Base-by-base conservation (phyloP, 106 monocot genomes). In the Amphibolis antarctica region DNA sequence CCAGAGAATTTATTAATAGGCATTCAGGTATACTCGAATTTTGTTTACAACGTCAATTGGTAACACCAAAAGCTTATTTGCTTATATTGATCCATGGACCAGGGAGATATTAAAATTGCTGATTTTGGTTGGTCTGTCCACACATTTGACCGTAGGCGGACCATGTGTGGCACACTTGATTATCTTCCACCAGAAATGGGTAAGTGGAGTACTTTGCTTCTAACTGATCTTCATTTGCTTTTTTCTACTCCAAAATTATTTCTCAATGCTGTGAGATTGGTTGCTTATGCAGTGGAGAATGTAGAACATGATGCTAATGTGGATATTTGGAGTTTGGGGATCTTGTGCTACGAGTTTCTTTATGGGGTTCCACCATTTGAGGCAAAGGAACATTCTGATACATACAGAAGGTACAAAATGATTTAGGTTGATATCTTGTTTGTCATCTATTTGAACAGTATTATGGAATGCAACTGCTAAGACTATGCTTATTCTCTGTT, bases 101-200 rank as follows among this genome's bases (percentile, higher is more conserved):
- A 93, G 98, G 98, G 98, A 21, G 98, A 99, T 59, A 36, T 99
- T 19, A 99, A 99, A 54, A 99, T 99, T 56, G 98, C 98, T 61
- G 98, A 99, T 85, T 99, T 91, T 79, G 98, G 98, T 21, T 99
- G 98, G 98, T 91, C 98, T 7, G 98, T 99, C 29, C 98, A 99
- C 77, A 91, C 98, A 48, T 99, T 91, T 53, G 80, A 99, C 45
- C 62, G 88, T 5, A 85, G 98, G 46, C 42, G 67, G 61, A 99
- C 98, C 7, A 99, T 99, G 98, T 99, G 98, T 46, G 98, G 98
- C 13, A 91, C 98, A 28, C 63, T 99, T 53, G 98, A 99, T 77
- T 92, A 99, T 24, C 85, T 99, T 64, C 98, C 98, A 42, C 91
- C 98, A 61, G 98, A 99, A 83, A 99, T 99, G 98, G 91, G 98